Evolutionary conservation across 2,329 filamentous ascomycete species (phyloP).

Genomic region (Mycosphaerelloides madeirae): DNA sequence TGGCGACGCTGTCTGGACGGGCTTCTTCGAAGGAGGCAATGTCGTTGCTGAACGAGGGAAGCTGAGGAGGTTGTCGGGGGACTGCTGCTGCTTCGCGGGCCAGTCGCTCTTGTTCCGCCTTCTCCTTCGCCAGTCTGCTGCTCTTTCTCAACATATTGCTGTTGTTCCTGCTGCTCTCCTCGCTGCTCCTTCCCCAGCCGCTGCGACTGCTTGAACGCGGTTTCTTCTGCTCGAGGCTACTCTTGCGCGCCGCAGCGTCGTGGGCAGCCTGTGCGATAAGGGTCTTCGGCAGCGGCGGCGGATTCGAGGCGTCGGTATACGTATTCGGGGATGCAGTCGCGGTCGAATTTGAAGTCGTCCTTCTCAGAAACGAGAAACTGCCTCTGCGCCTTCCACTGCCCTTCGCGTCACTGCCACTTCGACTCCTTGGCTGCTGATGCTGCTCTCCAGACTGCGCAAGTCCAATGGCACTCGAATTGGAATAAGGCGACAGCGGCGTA

Average conservation of each 20-base stretch:
- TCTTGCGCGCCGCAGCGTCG: constrained; percentile 2
- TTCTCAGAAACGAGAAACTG: constrained; percentile 2
- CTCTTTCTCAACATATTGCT: constrained; percentile 30
- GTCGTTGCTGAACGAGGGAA: constrained; percentile 48
- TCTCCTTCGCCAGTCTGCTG: constrained; percentile 33
- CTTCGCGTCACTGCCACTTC: too few relatives aligned
- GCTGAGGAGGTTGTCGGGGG: constrained; percentile 56
- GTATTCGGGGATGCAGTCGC: not conserved
- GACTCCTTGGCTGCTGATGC: not conserved
- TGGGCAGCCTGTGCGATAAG: constrained; percentile 11
- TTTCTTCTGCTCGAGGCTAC: not conserved
- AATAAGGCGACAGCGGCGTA: too few relatives aligned
- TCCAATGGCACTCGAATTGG: not conserved
- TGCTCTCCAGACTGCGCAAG: too few relatives aligned
- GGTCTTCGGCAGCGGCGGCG: constrained; percentile 13
- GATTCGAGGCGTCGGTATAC: constrained; percentile 4
- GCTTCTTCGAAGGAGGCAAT: constrained; percentile 60
- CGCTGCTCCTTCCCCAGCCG: constrained; percentile 1
- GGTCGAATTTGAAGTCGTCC: constrained; percentile 2
- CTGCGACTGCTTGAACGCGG: not conserved
- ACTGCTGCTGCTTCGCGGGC: constrained; percentile 43
- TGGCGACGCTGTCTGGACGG: constrained; percentile 58
- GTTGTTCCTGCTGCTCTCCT: constrained; percentile 2
- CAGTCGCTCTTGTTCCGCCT: constrained; percentile 16
- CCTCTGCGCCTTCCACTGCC: constrained; percentile 1